Conservation (phyloP, 352 stramenopile genomes). For the Globisporangium takayamanum region DNA sequence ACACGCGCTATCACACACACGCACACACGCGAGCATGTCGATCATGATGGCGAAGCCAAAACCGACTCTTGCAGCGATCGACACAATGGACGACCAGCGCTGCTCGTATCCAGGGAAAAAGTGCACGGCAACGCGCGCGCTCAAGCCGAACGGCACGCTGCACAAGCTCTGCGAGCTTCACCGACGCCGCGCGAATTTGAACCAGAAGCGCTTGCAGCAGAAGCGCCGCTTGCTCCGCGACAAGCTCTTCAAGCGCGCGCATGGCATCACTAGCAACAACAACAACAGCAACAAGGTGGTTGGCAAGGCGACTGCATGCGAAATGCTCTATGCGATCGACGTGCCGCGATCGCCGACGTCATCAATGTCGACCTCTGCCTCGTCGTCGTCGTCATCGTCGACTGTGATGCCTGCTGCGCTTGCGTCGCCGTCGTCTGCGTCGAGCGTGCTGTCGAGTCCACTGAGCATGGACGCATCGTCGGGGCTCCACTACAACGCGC, state of each 20-base stretch:
- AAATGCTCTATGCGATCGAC: background rate
- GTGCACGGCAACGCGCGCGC: conserved; percentile 44
- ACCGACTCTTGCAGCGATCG: background rate
- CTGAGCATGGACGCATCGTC: background rate
- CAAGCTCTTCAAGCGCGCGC: conserved; percentile 14
- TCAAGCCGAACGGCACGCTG: conserved; percentile 63
- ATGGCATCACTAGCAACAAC: background rate
- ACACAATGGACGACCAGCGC: conserved; percentile 7
- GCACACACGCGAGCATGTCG: background rate
- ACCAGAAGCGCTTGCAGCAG: conserved; percentile 16
- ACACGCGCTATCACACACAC: too few relatives aligned
- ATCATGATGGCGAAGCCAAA: background rate
- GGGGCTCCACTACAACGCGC: background rate
- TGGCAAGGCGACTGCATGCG: background rate
- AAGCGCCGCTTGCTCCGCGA: conserved; percentile 11
- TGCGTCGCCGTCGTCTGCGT: background rate
- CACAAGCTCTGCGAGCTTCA: conserved; percentile 74
- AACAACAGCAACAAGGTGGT: background rate
- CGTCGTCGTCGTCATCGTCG: too few relatives aligned
- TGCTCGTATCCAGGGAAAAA: conserved; percentile 73
- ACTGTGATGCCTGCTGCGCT: too few relatives aligned
- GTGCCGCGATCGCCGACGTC: background rate
- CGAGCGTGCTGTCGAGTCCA: background rate
- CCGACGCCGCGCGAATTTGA: conserved; percentile 39
- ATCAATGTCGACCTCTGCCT: background rate